Percentiles rank a stretch among this genome's conserved stretches.
Conservation (phyloP, 306 rosid species). For the Coriaria nepalensis region DNA sequence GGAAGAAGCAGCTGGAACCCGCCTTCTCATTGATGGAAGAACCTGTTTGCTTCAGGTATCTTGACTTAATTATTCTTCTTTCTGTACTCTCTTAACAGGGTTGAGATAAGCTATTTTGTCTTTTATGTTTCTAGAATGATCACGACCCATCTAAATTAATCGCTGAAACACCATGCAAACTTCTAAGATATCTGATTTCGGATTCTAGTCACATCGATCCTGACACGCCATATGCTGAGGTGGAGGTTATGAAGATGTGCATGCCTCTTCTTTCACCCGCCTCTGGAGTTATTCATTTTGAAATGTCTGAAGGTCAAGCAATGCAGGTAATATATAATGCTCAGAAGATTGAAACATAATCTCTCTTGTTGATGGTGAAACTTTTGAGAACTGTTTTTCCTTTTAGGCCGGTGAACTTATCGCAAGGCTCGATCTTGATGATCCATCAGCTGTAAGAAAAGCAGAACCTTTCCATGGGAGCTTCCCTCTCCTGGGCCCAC, state of each 20-base stretch:
- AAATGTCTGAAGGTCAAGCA: slow-evolving; percentile 93
- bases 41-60: slow-evolving; percentile 98
- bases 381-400: slow-evolving; percentile 9
- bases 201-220: slow-evolving; percentile 77
- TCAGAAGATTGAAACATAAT: neutral
- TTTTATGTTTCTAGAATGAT: slow-evolving; percentile 57
- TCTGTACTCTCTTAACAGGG: neutral
- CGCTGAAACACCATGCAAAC: slow-evolving; percentile 98
- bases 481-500: slow-evolving; percentile 78
- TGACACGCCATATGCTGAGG: slow-evolving; percentile 91
- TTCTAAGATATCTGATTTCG: slow-evolving; percentile 59
- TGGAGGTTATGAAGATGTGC: slow-evolving; percentile 99
- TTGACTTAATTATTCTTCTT: slow-evolving; percentile 2
- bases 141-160: slow-evolving; percentile 91
- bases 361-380: slow-evolving; percentile 8
- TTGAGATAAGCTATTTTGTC: slow-evolving; percentile 13
- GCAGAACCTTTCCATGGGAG: slow-evolving; percentile 79
- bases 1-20: slow-evolving; percentile 99
- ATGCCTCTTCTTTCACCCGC: slow-evolving; percentile 99
- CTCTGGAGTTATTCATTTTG: slow-evolving; percentile 78
- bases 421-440: slow-evolving; percentile 92
- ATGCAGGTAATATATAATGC: slow-evolving; percentile 65
- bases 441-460: slow-evolving; percentile 92
- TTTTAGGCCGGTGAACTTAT: slow-evolving; percentile 85
- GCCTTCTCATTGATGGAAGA: slow-evolving; percentile 97